Percentiles rank a stretch among this genome's conserved stretches.
Evolutionary conservation across 2,329 filamentous ascomycete genomes (phyloP).

Genomic region (Daldinia sp.): DNA sequence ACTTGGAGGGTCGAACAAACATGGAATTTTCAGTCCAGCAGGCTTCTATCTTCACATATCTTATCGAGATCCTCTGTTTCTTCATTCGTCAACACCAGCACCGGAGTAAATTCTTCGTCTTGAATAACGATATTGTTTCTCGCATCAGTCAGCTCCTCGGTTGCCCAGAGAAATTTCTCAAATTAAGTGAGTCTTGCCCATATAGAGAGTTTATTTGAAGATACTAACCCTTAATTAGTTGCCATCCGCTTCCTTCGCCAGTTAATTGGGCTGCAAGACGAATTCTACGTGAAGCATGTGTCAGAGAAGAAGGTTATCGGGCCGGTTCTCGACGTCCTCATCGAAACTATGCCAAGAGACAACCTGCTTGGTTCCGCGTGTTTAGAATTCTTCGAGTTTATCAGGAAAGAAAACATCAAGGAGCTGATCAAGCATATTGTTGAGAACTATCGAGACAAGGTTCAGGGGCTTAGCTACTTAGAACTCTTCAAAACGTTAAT

Average conservation of each 20-base stretch:
- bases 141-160: slow-evolving; percentile 83
- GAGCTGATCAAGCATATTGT: slow-evolving; percentile 84
- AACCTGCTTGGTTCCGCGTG: slow-evolving; percentile 94
- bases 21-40: slow-evolving; percentile 81
- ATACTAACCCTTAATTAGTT: slow-evolving; percentile 57
- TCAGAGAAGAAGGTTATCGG: slow-evolving; percentile 82
- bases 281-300: slow-evolving; percentile 88
- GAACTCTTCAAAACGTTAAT: slow-evolving; percentile 84
- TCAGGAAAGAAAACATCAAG: slow-evolving; percentile 83
- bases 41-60: slow-evolving; percentile 87
- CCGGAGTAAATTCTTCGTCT: slow-evolving; percentile 86
- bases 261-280: slow-evolving; percentile 84
- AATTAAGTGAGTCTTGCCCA: slow-evolving; percentile 71
- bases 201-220: neutral
- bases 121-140: slow-evolving; percentile 78
- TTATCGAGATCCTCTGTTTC: slow-evolving; percentile 93
- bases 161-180: slow-evolving; percentile 89
- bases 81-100: slow-evolving; percentile 90
- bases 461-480: slow-evolving; percentile 81
- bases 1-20: slow-evolving; percentile 74
- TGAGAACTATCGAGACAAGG: slow-evolving; percentile 80
- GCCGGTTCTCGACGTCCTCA: slow-evolving; percentile 83
- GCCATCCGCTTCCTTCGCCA: slow-evolving; percentile 94
- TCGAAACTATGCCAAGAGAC: slow-evolving; percentile 87
- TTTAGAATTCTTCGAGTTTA: slow-evolving; percentile 91